Base-by-base conservation (phyloP, 495 filamentous ascomycete species). In the Articulospora tetracladia region DNA sequence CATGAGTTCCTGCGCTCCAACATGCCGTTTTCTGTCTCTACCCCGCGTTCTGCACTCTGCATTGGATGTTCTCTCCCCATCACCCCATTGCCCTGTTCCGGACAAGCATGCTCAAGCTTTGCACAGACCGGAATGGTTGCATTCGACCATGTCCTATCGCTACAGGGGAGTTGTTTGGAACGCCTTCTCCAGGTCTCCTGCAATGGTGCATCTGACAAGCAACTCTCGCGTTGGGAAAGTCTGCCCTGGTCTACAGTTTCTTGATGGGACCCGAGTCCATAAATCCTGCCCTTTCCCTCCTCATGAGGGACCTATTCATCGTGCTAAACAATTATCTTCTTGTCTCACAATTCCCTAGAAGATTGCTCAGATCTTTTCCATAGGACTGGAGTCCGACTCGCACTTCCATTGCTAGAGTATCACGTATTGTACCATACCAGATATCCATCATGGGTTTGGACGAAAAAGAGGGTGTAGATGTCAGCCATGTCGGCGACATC, bases 381-480 rank as follows among this genome's bases (percentile, higher is more conserved):
- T n/a, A n/a, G n/a, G n/a, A n/a, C n/a, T n/a, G n/a, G n/a, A n/a
- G n/a, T n/a, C n/a, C 52, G 19, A 54, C 24, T 39, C n/a, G 24
- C 23, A 54, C 52, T 25, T 54, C 52, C 53, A 39, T 22, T n/a
- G n/a, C n/a, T n/a, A n/a, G n/a, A n/a, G n/a, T n/a, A n/a, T n/a
- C n/a, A n/a, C n/a, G n/a, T n/a, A n/a, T n/a, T n/a, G n/a, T n/a
- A n/a, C n/a, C n/a, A n/a, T n/a, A n/a, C n/a, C n/a, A n/a, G n/a
- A n/a, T 19, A 17, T 12, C 12, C 3, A 51, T 25, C 4, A 74
- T 74, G 72, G 65, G 55, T 12, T 22, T 55, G 26, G 60, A 19
- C 47, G 49, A 58, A 41, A 67, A 62, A 24, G 63, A 73, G 20
- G 63, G 66, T 60, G 56, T 60, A 10, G 49, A 53, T 32, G 62